Evolutionary conservation across 495 filamentous ascomycete species (phyloP).

Genomic region (Xylaria scruposa): DNA sequence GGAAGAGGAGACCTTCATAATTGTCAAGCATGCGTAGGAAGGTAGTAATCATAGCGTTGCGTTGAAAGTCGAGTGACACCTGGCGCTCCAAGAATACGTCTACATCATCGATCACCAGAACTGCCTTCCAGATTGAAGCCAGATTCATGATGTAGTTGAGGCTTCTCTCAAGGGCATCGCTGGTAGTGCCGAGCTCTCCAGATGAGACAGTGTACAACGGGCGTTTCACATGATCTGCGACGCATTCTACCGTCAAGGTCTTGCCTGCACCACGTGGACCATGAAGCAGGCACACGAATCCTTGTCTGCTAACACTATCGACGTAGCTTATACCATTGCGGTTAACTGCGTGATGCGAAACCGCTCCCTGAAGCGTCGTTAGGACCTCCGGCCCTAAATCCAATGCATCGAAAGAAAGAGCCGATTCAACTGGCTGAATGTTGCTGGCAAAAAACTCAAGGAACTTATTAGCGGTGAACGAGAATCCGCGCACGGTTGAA

Average conservation of each 20-base stretch:
- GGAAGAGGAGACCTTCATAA: slow-evolving; percentile 12
- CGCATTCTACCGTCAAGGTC: slow-evolving; percentile 50
- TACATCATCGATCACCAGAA: slow-evolving; percentile 60
- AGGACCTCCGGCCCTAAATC: slow-evolving; percentile 60
- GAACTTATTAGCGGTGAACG: slow-evolving; percentile 40
- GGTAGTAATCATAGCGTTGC: slow-evolving; percentile 54
- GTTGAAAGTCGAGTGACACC: slow-evolving; percentile 44
- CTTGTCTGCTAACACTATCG: slow-evolving; percentile 46
- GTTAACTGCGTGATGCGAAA: slow-evolving; percentile 42
- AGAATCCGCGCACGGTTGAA: slow-evolving; percentile 45
- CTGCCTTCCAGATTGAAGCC: slow-evolving; percentile 53
- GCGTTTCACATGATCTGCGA: slow-evolving; percentile 57
- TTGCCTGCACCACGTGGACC: slow-evolving; percentile 50
- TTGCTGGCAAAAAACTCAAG: slow-evolving; percentile 45
- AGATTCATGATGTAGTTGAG: slow-evolving; percentile 59
- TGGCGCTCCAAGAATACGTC: slow-evolving; percentile 58
- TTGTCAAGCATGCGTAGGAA: slow-evolving; percentile 41
- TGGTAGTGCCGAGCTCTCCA: slow-evolving; percentile 58
- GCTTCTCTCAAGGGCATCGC: slow-evolving; percentile 34
- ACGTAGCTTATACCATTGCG: slow-evolving; percentile 43
- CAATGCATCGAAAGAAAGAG: slow-evolving; percentile 57
- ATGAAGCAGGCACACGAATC: slow-evolving; percentile 50
- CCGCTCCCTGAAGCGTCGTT: slow-evolving; percentile 59
- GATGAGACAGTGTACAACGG: slow-evolving; percentile 62
- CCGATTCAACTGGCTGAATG: slow-evolving; percentile 39